These are phyloP conservation scores for Clathrospora elynae DNA, from an alignment of 2,329 filamentous ascomycete species.

Conservation along the genomic window DNA sequence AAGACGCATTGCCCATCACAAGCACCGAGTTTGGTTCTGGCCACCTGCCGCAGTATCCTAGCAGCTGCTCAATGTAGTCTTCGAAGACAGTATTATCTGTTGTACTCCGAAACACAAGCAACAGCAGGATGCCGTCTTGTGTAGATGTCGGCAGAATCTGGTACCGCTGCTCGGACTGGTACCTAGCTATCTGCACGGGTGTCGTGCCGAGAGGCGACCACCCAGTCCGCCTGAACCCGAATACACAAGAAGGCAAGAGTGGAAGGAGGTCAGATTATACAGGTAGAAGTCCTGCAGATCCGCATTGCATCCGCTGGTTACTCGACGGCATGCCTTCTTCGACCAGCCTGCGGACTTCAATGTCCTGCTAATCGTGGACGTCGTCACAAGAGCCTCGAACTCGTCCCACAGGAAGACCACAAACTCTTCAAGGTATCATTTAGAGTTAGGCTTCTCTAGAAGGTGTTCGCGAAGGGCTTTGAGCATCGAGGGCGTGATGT, in stretches of 20 bases:
- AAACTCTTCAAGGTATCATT: conserved; percentile 33
- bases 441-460: conserved; percentile 30
- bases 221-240: conserved; percentile 41
- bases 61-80: conserved; percentile 37
- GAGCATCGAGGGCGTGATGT: conserved; percentile 9
- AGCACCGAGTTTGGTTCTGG: conserved; percentile 45
- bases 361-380: conserved; percentile 27
- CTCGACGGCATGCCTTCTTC: conserved; percentile 37
- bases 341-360: conserved; percentile 34
- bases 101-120: conserved; percentile 13
- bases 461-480: conserved; percentile 3
- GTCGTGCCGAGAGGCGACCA: conserved; percentile 40
- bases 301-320: conserved; percentile 42
- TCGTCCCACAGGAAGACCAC: conserved; percentile 34
- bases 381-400: conserved; percentile 23
- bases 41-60: conserved; percentile 39
- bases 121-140: conserved; percentile 21
- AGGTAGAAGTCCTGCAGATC: conserved; percentile 45
- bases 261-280: conserved; percentile 39
- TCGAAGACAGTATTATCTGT: conserved; percentile 18
- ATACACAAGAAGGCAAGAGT: conserved; percentile 44
- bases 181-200: conserved; percentile 26
- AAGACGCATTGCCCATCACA: too few species aligned
- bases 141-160: conserved; percentile 18
- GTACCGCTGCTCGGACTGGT: conserved; percentile 6